Percentiles rank a stretch among this genome's conserved stretches.
These are phyloP conservation scores for Clitopilus passeckerianus DNA, from an alignment of 768 basidiomycete species.

Conservation along the genomic window DNA sequence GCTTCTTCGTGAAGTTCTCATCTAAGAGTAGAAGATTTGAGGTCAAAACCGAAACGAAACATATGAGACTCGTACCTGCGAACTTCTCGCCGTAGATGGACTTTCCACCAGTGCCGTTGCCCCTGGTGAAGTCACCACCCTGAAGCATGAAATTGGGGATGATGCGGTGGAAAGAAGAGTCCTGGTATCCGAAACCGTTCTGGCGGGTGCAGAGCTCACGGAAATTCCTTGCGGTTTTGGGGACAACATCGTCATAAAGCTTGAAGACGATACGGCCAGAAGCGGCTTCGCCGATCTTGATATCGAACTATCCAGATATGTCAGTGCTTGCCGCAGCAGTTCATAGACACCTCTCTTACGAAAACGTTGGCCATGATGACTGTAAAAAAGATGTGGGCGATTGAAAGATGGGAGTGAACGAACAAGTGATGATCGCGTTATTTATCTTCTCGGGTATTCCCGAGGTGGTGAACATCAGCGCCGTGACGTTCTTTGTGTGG, in stretches of 20 bases:
- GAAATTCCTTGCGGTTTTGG: slow-evolving; percentile 79
- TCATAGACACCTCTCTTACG: slow-evolving; percentile 20
- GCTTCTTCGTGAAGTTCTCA: slow-evolving; percentile 80
- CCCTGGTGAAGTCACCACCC: slow-evolving; percentile 79
- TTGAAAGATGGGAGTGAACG: slow-evolving; percentile 5
- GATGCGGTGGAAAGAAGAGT: slow-evolving; percentile 72
- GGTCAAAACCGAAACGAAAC: not conserved
- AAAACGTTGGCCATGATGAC: slow-evolving; percentile 31
- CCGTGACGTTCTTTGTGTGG: not conserved
- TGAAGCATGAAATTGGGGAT: slow-evolving; percentile 86
- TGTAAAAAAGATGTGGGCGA: no score
- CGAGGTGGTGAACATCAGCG: slow-evolving; percentile 7
- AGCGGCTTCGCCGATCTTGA: slow-evolving; percentile 35
- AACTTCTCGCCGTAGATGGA: slow-evolving; percentile 75
- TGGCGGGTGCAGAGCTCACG: slow-evolving; percentile 80
- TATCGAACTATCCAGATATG: slow-evolving; percentile 52
- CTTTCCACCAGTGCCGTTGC: slow-evolving; percentile 74
- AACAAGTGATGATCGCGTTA: slow-evolving; percentile 9
- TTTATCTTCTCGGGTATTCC: slow-evolving; percentile 11
- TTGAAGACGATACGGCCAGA: slow-evolving; percentile 73
- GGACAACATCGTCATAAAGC: slow-evolving; percentile 77
- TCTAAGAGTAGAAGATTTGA: slow-evolving; percentile 36
- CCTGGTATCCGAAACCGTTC: slow-evolving; percentile 70
- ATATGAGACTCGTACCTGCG: slow-evolving; percentile 33
- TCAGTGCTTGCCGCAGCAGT: not conserved